Conservation (phyloP, 768 basidiomycete genomes). For the Lactarius tabidus region DNA sequence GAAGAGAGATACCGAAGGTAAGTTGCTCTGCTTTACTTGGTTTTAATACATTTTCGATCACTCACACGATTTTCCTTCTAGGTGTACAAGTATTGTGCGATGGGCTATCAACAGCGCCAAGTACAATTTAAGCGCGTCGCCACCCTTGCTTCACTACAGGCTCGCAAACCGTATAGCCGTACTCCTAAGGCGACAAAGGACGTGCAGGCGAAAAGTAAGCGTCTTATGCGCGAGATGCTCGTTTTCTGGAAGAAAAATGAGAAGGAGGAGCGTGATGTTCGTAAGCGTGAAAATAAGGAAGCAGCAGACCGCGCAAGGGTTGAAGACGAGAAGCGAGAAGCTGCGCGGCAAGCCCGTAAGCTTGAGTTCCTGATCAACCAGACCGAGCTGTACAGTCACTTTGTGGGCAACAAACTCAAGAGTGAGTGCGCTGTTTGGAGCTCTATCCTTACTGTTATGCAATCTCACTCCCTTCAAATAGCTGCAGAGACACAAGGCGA, state of each 20-base stretch:
- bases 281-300: conserved; percentile 93
- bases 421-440: conserved; percentile 45
- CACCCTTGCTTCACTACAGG: conserved; percentile 69
- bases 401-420: conserved; percentile 95
- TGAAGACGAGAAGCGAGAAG: conserved; percentile 92
- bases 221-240: conserved; percentile 93
- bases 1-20: conserved; percentile 81
- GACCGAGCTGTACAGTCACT: conserved; percentile 97
- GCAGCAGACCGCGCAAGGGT: conserved; percentile 81
- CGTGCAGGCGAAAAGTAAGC: conserved; percentile 76
- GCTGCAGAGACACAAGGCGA: conserved; percentile 76
- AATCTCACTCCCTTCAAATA: conserved; percentile 33
- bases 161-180: conserved; percentile 67
- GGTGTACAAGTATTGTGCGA: conserved; percentile 77
- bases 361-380: conserved; percentile 98
- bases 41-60: not conserved
- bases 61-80: conserved; percentile 30
- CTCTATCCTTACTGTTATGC: not conserved
- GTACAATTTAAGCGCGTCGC: conserved; percentile 74
- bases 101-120: conserved; percentile 62
- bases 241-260: conserved; percentile 98
- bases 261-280: conserved; percentile 88
- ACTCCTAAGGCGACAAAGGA: conserved; percentile 80
- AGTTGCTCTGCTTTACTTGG: conserved; percentile 17
- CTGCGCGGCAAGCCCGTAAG: conserved; percentile 89